These are phyloP conservation scores for Pythium oligandrum DNA, from an alignment of 352 stramenopile species.

Conservation along the genomic window DNA sequence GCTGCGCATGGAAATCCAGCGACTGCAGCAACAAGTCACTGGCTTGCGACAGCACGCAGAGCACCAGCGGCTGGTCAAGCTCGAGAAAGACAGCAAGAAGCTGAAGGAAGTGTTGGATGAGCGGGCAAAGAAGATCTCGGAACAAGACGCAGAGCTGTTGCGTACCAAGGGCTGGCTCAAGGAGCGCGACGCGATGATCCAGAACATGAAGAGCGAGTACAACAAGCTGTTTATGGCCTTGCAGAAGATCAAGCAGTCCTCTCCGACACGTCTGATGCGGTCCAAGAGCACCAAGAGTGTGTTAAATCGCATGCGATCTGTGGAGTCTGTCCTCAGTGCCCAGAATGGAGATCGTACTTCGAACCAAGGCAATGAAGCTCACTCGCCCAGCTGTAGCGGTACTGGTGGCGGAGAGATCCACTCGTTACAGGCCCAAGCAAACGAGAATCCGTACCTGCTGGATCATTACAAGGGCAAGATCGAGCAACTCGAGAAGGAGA, in stretches of 20 bases:
- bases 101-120: slow-evolving; percentile 25
- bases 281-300: slow-evolving; percentile 4
- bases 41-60: slow-evolving; percentile 46
- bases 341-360: neutral
- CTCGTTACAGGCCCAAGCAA: slow-evolving; percentile 12
- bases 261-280: neutral
- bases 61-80: slow-evolving; percentile 33
- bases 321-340: neutral
- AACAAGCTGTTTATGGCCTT: slow-evolving; percentile 60
- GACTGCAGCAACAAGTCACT: slow-evolving; percentile 50
- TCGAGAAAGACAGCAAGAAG: slow-evolving; percentile 49
- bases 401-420: neutral
- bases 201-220: slow-evolving; percentile 71
- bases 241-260: slow-evolving; percentile 53
- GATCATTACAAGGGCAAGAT: slow-evolving; percentile 51
- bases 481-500: slow-evolving; percentile 46
- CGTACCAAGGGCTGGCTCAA: slow-evolving; percentile 44
- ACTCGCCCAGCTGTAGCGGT: neutral
- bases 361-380: neutral
- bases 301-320: neutral
- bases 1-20: slow-evolving; percentile 29
- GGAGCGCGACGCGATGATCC: slow-evolving; percentile 41
- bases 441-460: slow-evolving; percentile 69
- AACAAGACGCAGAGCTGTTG: slow-evolving; percentile 48
- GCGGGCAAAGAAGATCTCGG: slow-evolving; percentile 18